Conservation (phyloP, 495 filamentous ascomycete genomes). For the Elaphomyces granulatus region DNA sequence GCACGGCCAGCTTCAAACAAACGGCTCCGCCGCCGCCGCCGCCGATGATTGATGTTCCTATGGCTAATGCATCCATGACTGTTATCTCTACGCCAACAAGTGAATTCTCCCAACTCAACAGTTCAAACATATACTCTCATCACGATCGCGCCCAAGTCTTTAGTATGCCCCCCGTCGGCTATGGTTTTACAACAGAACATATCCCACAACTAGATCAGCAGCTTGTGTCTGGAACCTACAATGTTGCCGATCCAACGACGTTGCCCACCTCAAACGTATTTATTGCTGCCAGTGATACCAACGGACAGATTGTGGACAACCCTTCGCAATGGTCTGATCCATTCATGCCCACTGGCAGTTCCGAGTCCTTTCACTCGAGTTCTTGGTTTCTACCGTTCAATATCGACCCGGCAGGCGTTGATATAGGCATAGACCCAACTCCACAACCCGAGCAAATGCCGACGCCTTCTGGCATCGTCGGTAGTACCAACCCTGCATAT, state of each 20-base stretch:
- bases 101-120: constrained; percentile 33
- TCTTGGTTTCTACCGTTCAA: constrained; percentile 97
- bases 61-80: constrained; percentile 26
- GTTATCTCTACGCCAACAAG: no score
- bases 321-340: constrained; percentile 1
- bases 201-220: constrained; percentile 57
- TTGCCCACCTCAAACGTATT: constrained; percentile 12
- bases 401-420: constrained; percentile 45
- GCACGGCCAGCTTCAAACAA: constrained; percentile 10
- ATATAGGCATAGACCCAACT: constrained; percentile 9
- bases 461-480: background rate
- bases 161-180: constrained; percentile 26
- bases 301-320: background rate
- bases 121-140: constrained; percentile 15
- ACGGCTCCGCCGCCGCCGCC: constrained; percentile 15
- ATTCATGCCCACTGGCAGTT: constrained; percentile 24
- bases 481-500: background rate
- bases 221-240: constrained; percentile 64
- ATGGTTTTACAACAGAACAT: constrained; percentile 28
- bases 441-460: background rate
- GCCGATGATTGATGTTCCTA: constrained; percentile 21
- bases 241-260: constrained; percentile 40
- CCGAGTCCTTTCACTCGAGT: constrained; percentile 40
- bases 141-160: constrained; percentile 21
- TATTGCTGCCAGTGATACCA: background rate